Conservation (phyloP, 2,329 filamentous ascomycete genomes). For the Metarhizium album region DNA sequence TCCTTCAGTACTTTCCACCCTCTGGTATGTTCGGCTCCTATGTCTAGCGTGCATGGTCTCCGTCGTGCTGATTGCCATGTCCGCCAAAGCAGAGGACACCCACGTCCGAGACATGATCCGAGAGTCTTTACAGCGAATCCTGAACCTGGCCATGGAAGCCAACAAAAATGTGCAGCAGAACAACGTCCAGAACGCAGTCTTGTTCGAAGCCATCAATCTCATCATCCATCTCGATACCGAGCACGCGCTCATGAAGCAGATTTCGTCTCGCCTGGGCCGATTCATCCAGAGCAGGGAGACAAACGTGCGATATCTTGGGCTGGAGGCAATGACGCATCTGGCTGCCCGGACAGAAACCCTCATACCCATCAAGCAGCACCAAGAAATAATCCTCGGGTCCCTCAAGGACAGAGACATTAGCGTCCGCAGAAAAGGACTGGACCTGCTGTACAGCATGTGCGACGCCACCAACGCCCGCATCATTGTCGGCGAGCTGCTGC, state of each 20-base stretch:
- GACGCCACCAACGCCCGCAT: constrained; percentile 87
- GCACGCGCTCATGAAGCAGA: constrained; percentile 88
- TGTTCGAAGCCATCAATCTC: constrained; percentile 97
- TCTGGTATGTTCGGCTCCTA: constrained; percentile 49
- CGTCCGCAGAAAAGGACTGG: constrained; percentile 87
- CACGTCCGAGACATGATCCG: constrained; percentile 87
- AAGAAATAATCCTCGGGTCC: constrained; percentile 89
- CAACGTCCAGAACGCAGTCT: constrained; percentile 93
- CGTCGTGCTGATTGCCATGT: not conserved
- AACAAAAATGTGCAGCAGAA: constrained; percentile 99
- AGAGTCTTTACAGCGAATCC: constrained; percentile 79
- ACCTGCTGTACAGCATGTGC: constrained; percentile 99
- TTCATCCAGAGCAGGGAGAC: constrained; percentile 97
- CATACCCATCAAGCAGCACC: constrained; percentile 96
- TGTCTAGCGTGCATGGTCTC: not conserved
- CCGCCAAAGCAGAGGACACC: constrained; percentile 60
- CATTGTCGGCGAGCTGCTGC: constrained; percentile 86
- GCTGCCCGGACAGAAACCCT: constrained; percentile 88
- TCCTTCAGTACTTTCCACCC: constrained; percentile 93
- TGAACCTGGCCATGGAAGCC: constrained; percentile 83
- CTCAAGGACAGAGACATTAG: constrained; percentile 94
- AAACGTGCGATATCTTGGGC: constrained; percentile 88
- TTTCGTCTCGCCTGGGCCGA: constrained; percentile 79
- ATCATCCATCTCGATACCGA: constrained; percentile 97
- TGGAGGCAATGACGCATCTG: constrained; percentile 97